Evolutionary conservation across 257 asterid genomes (phyloP).

Genomic region (Solanum appendiculatum): DNA sequence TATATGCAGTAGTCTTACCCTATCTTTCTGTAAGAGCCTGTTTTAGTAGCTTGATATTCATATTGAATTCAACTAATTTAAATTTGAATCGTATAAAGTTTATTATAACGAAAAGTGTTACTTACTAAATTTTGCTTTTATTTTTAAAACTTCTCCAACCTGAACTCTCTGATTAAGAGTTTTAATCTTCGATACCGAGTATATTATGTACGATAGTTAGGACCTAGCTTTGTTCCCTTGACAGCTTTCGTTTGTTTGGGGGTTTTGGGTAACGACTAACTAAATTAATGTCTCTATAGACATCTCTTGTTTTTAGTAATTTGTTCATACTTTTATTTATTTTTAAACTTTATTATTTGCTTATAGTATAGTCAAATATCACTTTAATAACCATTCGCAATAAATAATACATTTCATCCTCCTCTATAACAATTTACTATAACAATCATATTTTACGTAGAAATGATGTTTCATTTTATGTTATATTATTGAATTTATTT

Average conservation of each 20-base stretch:
- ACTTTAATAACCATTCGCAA: neutral
- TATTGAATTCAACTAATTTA: neutral
- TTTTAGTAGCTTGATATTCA: neutral
- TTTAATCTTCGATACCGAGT: too few species aligned
- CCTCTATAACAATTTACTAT: too few species aligned
- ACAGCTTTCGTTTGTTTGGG: neutral
- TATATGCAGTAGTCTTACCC: neutral
- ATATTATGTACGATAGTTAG: neutral
- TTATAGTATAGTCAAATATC: neutral
- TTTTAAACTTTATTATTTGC: neutral
- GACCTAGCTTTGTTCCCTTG: neutral
- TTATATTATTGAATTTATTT: too few species aligned
- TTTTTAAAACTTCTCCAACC: fast-evolving
- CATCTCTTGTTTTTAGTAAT: neutral
- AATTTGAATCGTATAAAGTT: neutral
- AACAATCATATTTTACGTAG: too few species aligned
- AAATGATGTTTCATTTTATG: neutral
- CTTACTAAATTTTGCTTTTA: neutral
- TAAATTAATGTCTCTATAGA: neutral
- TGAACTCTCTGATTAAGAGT: neutral
- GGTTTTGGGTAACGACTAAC: neutral
- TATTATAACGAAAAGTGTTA: fast-evolving
- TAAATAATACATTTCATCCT: neutral
- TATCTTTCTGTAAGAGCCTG: too few species aligned
- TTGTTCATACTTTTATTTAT: neutral